Evolutionary conservation across 2,329 filamentous ascomycete genomes (phyloP).

Genomic region (Chlorencoelia australis): DNA sequence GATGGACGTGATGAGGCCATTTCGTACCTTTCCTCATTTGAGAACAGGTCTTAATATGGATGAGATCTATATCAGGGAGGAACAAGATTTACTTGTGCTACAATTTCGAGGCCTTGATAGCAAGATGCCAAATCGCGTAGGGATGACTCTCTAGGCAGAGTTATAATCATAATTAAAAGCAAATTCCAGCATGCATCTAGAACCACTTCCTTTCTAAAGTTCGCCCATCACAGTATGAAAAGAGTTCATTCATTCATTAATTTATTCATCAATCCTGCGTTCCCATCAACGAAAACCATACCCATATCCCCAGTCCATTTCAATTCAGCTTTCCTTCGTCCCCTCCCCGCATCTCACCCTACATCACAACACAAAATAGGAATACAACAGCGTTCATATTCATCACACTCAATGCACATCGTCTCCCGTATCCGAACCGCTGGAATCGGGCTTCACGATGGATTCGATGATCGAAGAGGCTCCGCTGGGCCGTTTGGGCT

Average conservation of each 20-base stretch:
- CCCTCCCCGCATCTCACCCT: slow-evolving; percentile 2
- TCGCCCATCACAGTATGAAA: neutral
- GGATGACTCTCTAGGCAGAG: too few relatives aligned
- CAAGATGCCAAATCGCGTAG: too few relatives aligned
- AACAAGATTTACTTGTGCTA: too few relatives aligned
- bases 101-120: too few relatives aligned
- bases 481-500: neutral
- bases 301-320: neutral
- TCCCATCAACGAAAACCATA: neutral
- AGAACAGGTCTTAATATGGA: too few relatives aligned
- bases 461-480: slow-evolving; percentile 35
- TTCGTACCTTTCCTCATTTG: too few relatives aligned
- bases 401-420: slow-evolving; percentile 40
- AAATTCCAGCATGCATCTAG: too few relatives aligned
- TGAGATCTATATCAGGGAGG: too few relatives aligned
- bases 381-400: slow-evolving; percentile 44
- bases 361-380: slow-evolving; percentile 41
- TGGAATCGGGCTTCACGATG: slow-evolving; percentile 39
- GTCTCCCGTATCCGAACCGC: slow-evolving; percentile 33
- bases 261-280: neutral
- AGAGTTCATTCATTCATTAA: neutral
- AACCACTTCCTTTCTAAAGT: too few relatives aligned
- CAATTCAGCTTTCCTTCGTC: neutral
- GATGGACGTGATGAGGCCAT: too few relatives aligned
- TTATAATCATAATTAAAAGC: too few relatives aligned